phyloP scores from a whole-genome alignment of 129 eudicot genomes.

The Pulicaria dysenterica region DNA sequence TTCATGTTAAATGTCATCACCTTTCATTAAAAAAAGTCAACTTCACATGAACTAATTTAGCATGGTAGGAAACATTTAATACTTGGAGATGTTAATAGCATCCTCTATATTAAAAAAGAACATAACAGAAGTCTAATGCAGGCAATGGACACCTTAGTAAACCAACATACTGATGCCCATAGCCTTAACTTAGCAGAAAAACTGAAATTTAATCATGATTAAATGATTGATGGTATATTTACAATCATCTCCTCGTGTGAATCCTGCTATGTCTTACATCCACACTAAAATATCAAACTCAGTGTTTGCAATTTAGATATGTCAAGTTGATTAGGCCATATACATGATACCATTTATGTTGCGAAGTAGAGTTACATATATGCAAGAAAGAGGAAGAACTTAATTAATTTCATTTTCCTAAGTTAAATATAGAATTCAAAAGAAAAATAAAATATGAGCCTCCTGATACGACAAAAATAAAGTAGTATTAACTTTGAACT shows the following conservation, averaged over 20 bases:
- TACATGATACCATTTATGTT: neutral
- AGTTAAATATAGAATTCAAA: slow-evolving; percentile 2
- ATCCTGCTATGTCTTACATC: neutral
- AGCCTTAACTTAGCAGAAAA: neutral
- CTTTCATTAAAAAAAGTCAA: no score
- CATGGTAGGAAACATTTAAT: no score
- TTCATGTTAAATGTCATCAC: no score
- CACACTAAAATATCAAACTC: neutral
- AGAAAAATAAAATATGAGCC: neutral
- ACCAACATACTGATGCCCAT: neutral
- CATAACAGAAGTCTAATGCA: no score
- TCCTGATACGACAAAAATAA: neutral
- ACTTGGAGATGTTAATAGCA: no score
- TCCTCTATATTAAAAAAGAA: no score
- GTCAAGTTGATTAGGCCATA: neutral
- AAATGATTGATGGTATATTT: slow-evolving; percentile 7
- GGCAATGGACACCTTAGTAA: no score
- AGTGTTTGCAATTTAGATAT: neutral
- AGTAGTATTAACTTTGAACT: slow-evolving; percentile 34
- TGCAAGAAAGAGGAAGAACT: neutral
- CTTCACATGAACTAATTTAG: no score
- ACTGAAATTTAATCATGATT: neutral
- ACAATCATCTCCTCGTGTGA: slow-evolving; percentile 6
- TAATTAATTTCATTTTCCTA: neutral
- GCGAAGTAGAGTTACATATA: slow-evolving; percentile 18